phyloP scores from a whole-genome alignment of 306 rosid species.

The Betula pendula region DNA sequence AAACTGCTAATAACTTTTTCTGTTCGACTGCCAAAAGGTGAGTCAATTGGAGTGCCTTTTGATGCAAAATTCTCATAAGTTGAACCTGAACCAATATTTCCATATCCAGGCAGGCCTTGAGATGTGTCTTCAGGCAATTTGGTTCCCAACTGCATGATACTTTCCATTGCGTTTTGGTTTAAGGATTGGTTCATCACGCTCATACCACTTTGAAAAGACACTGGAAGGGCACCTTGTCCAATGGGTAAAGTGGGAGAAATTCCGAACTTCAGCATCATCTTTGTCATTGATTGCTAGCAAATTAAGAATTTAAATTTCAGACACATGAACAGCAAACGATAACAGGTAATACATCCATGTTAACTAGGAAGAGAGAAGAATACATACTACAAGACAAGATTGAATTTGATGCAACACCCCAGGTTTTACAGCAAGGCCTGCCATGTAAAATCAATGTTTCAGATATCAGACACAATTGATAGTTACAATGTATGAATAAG shows the following conservation, averaged over 20 bases:
- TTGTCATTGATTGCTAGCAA: conserved; percentile 64
- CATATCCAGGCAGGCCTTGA: conserved; percentile 48
- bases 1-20: conserved; percentile 75
- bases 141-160: conserved; percentile 46
- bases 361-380: conserved; percentile 23
- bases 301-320: conserved; percentile 26
- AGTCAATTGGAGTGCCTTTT: conserved; percentile 37
- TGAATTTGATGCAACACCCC: conserved; percentile 73
- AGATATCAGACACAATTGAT: conserved; percentile 15
- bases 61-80: conserved; percentile 41
- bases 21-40: conserved; percentile 59
- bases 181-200: conserved; percentile 34
- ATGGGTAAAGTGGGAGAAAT: conserved; percentile 46
- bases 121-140: conserved; percentile 42
- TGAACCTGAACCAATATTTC: conserved; percentile 39
- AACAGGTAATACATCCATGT: conserved; percentile 14
- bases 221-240: conserved; percentile 56
- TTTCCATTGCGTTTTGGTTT: conserved; percentile 48
- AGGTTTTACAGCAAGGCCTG: conserved; percentile 90
- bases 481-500: background rate
- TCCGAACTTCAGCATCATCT: conserved; percentile 74
- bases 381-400: conserved; percentile 59
- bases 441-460: conserved; percentile 19
- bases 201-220: conserved; percentile 55
- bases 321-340: conserved; percentile 21